phyloP scores from a whole-genome alignment of 495 filamentous ascomycete genomes.

The Penicillium herquei region DNA sequence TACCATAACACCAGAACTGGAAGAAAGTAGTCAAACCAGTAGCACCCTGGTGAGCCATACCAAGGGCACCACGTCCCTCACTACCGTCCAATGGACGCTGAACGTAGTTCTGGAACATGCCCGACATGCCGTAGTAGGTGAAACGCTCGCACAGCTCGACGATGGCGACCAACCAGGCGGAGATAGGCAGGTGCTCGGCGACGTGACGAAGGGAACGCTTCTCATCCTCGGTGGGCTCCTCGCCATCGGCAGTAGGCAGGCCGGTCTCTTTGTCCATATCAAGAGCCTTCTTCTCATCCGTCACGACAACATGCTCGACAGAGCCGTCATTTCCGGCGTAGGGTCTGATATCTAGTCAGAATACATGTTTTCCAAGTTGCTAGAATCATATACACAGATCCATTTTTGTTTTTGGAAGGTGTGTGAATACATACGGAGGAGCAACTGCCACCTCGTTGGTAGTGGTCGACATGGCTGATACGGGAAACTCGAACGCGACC shows the following conservation, averaged over 20 bases:
- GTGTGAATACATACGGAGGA: constrained; percentile 33
- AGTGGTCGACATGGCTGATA: constrained; percentile 30
- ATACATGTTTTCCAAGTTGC: neutral
- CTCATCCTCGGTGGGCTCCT: constrained; percentile 56
- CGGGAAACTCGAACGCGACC: constrained; percentile 2
- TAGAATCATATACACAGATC: too few species aligned
- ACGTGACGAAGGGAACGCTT: constrained; percentile 49
- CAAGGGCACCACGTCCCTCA: constrained; percentile 54
- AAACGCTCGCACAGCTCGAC: constrained; percentile 69
- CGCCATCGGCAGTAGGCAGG: constrained; percentile 40
- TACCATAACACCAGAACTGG: constrained; percentile 60
- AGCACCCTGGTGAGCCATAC: constrained; percentile 51
- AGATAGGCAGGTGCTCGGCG: constrained; percentile 54
- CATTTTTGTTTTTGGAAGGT: neutral
- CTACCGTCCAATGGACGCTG: constrained; percentile 46
- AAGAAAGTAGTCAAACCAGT: constrained; percentile 62
- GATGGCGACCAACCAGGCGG: constrained; percentile 58
- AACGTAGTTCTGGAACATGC: constrained; percentile 59
- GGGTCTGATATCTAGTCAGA: constrained; percentile 1
- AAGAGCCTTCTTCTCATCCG: constrained; percentile 27
- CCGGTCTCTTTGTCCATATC: constrained; percentile 35
- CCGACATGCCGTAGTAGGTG: constrained; percentile 62
- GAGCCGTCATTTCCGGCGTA: constrained; percentile 13
- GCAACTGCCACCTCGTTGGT: constrained; percentile 35
- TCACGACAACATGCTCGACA: constrained; percentile 22